These are phyloP conservation scores for Candida sanyaensis DNA, from an alignment of 1,139 yeast species.

Conservation along the genomic window DNA sequence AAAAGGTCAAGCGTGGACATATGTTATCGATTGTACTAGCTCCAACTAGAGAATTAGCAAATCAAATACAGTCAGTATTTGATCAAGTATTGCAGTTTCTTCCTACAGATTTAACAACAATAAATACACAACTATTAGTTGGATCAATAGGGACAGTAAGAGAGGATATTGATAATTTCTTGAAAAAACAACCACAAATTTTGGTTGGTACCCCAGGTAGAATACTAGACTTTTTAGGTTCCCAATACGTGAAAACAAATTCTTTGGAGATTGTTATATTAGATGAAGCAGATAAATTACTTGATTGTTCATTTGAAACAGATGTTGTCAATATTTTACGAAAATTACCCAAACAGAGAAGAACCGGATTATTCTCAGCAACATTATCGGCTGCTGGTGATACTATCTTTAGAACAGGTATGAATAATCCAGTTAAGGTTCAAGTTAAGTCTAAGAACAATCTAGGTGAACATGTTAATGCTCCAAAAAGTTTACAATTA, in stretches of 20 bases:
- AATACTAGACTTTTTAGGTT: conserved; percentile 66
- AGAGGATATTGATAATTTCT: conserved; percentile 68
- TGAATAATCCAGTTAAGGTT: conserved; percentile 86
- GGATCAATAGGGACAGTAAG: conserved; percentile 77
- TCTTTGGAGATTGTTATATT: conserved; percentile 75
- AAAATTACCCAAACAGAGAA: conserved; percentile 80
- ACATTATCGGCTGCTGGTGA: conserved; percentile 81
- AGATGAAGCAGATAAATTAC: conserved; percentile 90
- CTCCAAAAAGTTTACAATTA: conserved; percentile 68
- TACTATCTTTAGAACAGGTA: conserved; percentile 71
- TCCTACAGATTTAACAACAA: conserved; percentile 47
- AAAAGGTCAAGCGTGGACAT: conserved; percentile 55
- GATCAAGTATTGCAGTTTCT: conserved; percentile 57
- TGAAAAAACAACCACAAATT: conserved; percentile 62
- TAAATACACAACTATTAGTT: conserved; percentile 71
- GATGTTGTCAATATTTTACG: conserved; percentile 69
- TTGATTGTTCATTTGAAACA: conserved; percentile 75
- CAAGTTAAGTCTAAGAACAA: conserved; percentile 58
- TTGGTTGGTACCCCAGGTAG: conserved; percentile 95
- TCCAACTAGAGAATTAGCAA: conserved; percentile 92
- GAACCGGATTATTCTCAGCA: conserved; percentile 93
- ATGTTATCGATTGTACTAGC: conserved; percentile 74
- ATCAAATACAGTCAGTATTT: conserved; percentile 75
- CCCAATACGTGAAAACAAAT: conserved; percentile 49
- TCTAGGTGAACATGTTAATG: conserved; percentile 18